phyloP scores from a whole-genome alignment of 2,329 filamentous ascomycete species.

The Alternaria triticina region DNA sequence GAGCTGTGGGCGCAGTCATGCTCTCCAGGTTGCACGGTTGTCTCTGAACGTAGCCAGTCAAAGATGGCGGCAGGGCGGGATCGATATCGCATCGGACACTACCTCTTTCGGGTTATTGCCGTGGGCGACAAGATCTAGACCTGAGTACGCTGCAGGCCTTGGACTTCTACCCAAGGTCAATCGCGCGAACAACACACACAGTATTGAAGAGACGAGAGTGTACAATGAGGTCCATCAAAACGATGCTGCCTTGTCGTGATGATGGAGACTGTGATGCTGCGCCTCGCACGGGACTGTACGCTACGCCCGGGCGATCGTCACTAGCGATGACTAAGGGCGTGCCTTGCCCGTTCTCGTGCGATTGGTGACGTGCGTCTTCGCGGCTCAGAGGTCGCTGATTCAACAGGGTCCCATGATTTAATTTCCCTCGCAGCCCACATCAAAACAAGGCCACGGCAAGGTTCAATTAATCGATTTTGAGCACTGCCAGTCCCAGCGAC shows the following conservation, averaged over 20 bases:
- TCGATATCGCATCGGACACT: not conserved
- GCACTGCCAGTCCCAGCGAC: not conserved
- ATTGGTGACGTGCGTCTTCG: slow-evolving; percentile 15
- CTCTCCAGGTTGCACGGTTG: not conserved
- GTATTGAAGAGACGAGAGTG: not conserved
- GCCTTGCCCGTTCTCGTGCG: not conserved
- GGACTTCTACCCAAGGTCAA: not conserved
- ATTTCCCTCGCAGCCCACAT: slow-evolving; percentile 19
- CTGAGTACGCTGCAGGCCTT: not conserved
- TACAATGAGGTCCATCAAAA: not conserved
- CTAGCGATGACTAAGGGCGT: slow-evolving; percentile 3
- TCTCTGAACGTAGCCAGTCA: not conserved
- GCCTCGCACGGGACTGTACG: not conserved
- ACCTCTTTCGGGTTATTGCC: not conserved
- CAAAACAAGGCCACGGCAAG: slow-evolving; percentile 18
- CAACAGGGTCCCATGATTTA: slow-evolving; percentile 15
- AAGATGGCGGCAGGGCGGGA: not conserved
- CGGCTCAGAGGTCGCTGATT: slow-evolving; percentile 18
- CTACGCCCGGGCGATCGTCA: not conserved
- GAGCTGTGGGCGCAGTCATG: not conserved
- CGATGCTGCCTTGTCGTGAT: not conserved
- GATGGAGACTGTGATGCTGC: not conserved
- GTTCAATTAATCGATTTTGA: slow-evolving; percentile 8
- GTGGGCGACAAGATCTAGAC: not conserved
- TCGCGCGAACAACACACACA: not conserved